Percentiles rank a stretch among this genome's conserved stretches.
Evolutionary conservation across 257 asterid genomes (phyloP).

Genomic region (Schizonepeta tenuifolia): DNA sequence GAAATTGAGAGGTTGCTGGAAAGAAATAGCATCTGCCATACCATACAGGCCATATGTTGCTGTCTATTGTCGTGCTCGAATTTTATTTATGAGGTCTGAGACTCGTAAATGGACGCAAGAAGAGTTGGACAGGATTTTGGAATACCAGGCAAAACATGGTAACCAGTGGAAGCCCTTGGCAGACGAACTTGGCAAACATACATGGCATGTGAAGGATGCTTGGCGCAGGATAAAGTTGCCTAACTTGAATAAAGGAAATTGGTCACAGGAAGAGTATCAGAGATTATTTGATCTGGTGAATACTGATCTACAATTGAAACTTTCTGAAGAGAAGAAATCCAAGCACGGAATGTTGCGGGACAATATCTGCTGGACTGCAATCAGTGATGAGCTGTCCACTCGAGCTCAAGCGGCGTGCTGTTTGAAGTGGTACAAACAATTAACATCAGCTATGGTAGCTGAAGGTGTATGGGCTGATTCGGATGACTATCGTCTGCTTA

Average conservation of each 20-base stretch:
- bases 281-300: conserved; percentile 52
- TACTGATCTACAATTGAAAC: conserved; percentile 42
- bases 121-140: conserved; percentile 40
- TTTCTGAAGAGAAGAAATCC: conserved; percentile 49
- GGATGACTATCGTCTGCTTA: conserved; percentile 52
- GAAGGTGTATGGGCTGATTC: conserved; percentile 52
- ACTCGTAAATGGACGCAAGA: conserved; percentile 54
- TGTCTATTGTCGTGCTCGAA: conserved; percentile 46
- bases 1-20: conserved; percentile 54
- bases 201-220: conserved; percentile 55
- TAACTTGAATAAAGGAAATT: conserved; percentile 43
- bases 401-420: conserved; percentile 44
- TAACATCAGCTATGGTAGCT: conserved; percentile 53
- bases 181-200: conserved; percentile 52
- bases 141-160: conserved; percentile 43
- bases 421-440: conserved; percentile 48
- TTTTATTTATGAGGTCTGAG: conserved; percentile 48
- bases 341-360: conserved; percentile 60
- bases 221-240: conserved; percentile 49
- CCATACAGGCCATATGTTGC: conserved; percentile 50
- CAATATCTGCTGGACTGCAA: conserved; percentile 53
- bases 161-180: conserved; percentile 54
- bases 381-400: conserved; percentile 50
- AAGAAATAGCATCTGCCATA: conserved; percentile 43
- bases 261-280: conserved; percentile 60